Conservation (phyloP, 1,284 basidiomycete species). For the Cutaneotrichosporon sp. region DNA sequence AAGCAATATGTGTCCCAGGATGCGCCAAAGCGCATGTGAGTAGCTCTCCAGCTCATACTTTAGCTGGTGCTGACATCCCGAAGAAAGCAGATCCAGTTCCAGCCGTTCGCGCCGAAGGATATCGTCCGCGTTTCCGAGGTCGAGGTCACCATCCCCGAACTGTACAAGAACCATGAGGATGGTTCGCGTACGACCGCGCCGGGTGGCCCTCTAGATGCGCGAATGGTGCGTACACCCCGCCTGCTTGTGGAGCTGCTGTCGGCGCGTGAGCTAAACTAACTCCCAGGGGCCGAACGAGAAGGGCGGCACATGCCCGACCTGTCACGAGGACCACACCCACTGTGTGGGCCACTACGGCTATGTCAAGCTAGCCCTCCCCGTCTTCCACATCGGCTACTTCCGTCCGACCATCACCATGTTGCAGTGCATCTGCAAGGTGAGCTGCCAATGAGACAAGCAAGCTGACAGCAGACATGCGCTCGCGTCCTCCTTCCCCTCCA, state of each 20-base stretch:
- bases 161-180: conserved; percentile 66
- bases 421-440: conserved; percentile 93
- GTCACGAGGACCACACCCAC: conserved; percentile 86
- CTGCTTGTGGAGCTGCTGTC: not conserved
- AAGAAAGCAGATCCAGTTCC: conserved; percentile 93
- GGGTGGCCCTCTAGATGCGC: conserved; percentile 84
- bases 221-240: conserved; percentile 67
- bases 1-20: conserved; percentile 86
- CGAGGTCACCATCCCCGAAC: conserved; percentile 85
- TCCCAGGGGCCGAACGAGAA: conserved; percentile 94
- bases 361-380: conserved; percentile 92
- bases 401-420: conserved; percentile 91
- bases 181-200: conserved; percentile 68
- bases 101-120: conserved; percentile 85
- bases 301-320: conserved; percentile 88
- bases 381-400: conserved; percentile 98
- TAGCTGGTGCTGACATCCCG: conserved; percentile 5
- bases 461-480: conserved; percentile 74
- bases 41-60: conserved; percentile 18
- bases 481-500: conserved; percentile 88
- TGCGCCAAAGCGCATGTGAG: conserved; percentile 89
- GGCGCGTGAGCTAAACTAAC: conserved; percentile 12
- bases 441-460: not conserved
- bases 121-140: conserved; percentile 93
- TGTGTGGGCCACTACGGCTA: conserved; percentile 99